Evolutionary conservation across 148 eudicot species (phyloP), one percentile per base, ranked within the genome.

Genomic region (Limonium bicolor): DNA sequence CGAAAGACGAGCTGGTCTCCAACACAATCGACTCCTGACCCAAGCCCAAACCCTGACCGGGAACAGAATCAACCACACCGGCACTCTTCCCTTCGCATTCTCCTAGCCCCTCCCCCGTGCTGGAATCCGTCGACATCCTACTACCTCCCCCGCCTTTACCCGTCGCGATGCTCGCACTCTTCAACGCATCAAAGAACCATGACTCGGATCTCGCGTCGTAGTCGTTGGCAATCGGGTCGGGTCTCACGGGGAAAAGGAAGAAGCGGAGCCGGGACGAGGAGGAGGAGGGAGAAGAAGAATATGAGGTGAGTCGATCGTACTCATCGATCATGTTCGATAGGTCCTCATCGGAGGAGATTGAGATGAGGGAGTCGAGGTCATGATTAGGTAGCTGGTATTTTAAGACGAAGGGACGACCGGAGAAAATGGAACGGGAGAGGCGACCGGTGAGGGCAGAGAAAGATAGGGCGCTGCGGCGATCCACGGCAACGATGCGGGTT

Each of bases 381-480:
- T 83, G 78, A 55, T 65, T 22, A 0, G 97, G 94, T 27, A 88
- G 84, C 70, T 74, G 94, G 71, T 88, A 88, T 33, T 77, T 83
- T 12, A 83, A 55, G 19, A 24, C 14, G 37, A 79, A 76, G 10
- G 69, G 61, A 24, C 53, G 65, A 61, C 63, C 63, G 54, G 42
- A 48, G 27, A 48, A 55, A 36, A 79, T 51, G 7, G 69, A 22
- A 1, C 63, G 55, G 2, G 86, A 72, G 41, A 83, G 71, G 59
- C 63, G 75, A 16, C 63, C n/a, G 20, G 63, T 23, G 26, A 83
- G 61, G 2, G 71, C 8, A 11, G 83, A 15, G 58, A 74, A 41
- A 8, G 75, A 45, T 30, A 57, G 29, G 6, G 73, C 64, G 46
- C 61, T 42, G 25, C 48, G 66, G 34, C 78, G 74, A 41, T 69